Base-by-base conservation (phyloP, 805 yeast species). In the Hanseniaspora hatyaiensis region DNA sequence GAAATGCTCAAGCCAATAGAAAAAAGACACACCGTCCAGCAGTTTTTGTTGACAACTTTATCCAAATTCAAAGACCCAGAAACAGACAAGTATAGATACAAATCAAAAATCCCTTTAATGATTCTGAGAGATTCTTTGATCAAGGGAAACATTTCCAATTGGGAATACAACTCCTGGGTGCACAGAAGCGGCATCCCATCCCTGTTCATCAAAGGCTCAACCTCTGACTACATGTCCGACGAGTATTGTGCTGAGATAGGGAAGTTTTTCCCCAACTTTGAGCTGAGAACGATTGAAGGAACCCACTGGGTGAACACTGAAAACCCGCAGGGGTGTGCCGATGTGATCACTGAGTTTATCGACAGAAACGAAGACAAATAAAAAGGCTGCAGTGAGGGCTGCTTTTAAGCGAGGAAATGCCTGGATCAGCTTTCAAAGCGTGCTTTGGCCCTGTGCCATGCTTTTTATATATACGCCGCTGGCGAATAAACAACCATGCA, bases 231-330 rank as follows among this genome's bases (percentile, higher is more conserved):
- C 59, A 79, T 89, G 16, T 80, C 94, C 0, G 96, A 88, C 60
- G 95, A 87, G 51, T 75, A 73, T 23, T 60, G 87, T 19, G 79
- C 82, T 0, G 74, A 74, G 16, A 80, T 86, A 43, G 94, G 88
- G 1, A 64, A 66, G 49, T 83, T 74, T 57, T 89, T 86, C 65
- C 96, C 96, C 0, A 67, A 69, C 22, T 86, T 86, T 57, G 82
- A 77, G 51, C 64, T 83, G 12, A 68, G 74, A 38, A 95, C 82
- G 57, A 67, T 92, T 20, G 80, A 84, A 16, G 75, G 88, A 0
- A 96, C 96, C 1, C 98, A 89, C 62, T 89, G 96, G 95, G 74
- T 88, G 13, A 85, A 85, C 53, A 76, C 85, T 34, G 96, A 89
- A 58, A 80, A 81, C 54, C 95, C 97, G 0, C 55, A 67, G 6